Evolutionary conservation across 352 stramenopile genomes (phyloP).

Genomic region (Phytophthora citrophthora): DNA sequence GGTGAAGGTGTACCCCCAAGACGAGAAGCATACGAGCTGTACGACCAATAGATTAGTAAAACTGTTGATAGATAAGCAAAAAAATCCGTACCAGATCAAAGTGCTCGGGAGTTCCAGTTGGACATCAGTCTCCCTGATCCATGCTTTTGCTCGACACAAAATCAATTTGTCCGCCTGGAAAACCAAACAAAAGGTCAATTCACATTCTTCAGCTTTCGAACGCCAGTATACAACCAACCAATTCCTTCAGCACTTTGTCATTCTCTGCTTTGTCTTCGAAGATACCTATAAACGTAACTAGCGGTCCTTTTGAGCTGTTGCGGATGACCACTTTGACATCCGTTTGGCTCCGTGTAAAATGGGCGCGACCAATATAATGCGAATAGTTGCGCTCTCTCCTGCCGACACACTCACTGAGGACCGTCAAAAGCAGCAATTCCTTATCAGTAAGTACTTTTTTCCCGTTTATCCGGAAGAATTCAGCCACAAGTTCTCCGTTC

Average conservation of each 20-base stretch:
- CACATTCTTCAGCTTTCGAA: not conserved
- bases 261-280: constrained; percentile 14
- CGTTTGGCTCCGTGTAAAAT: constrained; percentile 2
- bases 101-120: constrained; percentile 19
- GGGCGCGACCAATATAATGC: constrained; percentile 14
- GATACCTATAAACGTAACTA: constrained; percentile 29
- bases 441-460: constrained; percentile 12
- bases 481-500: constrained; percentile 26
- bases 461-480: constrained; percentile 15
- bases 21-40: constrained; percentile 42
- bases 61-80: not conserved
- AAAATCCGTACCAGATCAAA: constrained; percentile 35
- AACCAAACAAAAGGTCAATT: not conserved
- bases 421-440: constrained; percentile 27
- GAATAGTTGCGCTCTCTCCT: constrained; percentile 26
- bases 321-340: constrained; percentile 29
- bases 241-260: constrained; percentile 14
- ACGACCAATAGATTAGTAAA: not conserved
- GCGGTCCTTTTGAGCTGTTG: constrained; percentile 23
- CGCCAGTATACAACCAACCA: constrained; percentile 12
- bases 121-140: not conserved
- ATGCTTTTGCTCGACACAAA: constrained; percentile 17
- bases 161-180: constrained; percentile 26
- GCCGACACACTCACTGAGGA: constrained; percentile 26
- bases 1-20: constrained; percentile 32